Percentiles rank a stretch among this genome's conserved stretches.
phyloP scores from a whole-genome alignment of 2,329 filamentous ascomycete genomes.

The Hypoxylon sp. region DNA sequence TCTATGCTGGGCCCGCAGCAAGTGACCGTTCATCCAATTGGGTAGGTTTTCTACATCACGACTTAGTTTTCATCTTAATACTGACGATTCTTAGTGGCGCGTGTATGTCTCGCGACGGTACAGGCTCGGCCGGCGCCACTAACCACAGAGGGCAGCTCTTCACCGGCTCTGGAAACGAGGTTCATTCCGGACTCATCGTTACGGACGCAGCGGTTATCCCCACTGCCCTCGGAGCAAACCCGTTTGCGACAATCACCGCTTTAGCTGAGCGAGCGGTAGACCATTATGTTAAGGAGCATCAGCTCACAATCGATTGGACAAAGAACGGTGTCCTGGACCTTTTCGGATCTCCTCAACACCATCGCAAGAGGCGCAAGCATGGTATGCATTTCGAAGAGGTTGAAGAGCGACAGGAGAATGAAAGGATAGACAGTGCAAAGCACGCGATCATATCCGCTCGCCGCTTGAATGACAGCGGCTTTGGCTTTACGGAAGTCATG shows the following conservation, averaged over 20 bases:
- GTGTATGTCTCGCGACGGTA: constrained; percentile 67
- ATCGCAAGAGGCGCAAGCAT: constrained; percentile 34
- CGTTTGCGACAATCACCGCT: constrained; percentile 74
- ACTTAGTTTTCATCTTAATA: neutral
- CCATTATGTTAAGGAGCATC: constrained; percentile 53
- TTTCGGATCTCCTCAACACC: constrained; percentile 59
- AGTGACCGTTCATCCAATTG: constrained; percentile 73
- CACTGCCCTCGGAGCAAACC: constrained; percentile 70
- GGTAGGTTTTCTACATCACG: constrained; percentile 49
- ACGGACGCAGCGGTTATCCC: constrained; percentile 70
- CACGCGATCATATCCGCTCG: constrained; percentile 54
- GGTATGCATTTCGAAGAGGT: constrained; percentile 41
- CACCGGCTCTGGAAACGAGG: constrained; percentile 58
- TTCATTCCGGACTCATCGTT: constrained; percentile 66
- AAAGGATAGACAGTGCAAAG: constrained; percentile 49
- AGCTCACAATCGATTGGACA: constrained; percentile 55
- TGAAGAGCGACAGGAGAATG: constrained; percentile 47
- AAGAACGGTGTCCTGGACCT: constrained; percentile 61
- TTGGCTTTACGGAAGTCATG: constrained; percentile 72
- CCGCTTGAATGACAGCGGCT: constrained; percentile 56
- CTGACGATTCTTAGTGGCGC: constrained; percentile 59
- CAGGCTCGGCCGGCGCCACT: constrained; percentile 64
- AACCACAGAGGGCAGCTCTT: constrained; percentile 71
- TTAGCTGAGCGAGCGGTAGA: constrained; percentile 71
- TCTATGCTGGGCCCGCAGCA: constrained; percentile 63